Percentiles rank a stretch among this genome's conserved stretches.
phyloP scores from a whole-genome alignment of 331 rosid genomes.

The Quercus lobata region DNA sequence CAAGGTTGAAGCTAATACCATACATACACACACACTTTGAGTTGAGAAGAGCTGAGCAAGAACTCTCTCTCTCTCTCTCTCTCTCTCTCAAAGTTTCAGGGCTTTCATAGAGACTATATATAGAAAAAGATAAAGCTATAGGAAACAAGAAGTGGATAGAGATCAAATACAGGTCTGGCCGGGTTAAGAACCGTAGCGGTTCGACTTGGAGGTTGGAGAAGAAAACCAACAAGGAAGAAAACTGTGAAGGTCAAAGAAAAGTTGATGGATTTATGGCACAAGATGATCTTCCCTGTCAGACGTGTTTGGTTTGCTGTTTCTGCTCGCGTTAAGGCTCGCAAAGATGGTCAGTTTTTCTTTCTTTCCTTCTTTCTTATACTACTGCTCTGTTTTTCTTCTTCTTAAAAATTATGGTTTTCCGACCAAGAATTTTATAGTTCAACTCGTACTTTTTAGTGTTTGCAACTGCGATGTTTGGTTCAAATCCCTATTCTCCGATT shows the following conservation, averaged over 20 bases:
- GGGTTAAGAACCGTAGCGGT: slow-evolving; percentile 26
- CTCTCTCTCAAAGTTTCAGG: too few species aligned
- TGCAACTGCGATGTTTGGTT: too few species aligned
- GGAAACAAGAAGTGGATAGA: neutral
- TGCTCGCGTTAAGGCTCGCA: slow-evolving; percentile 39
- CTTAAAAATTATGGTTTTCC: neutral
- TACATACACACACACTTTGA: neutral
- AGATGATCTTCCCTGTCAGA: slow-evolving; percentile 42
- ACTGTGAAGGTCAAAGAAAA: neutral
- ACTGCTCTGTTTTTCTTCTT: neutral
- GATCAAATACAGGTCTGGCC: slow-evolving; percentile 25
- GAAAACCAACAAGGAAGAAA: slow-evolving; percentile 7
- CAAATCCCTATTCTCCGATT: too few species aligned
- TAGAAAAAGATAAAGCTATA: neutral
- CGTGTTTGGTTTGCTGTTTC: slow-evolving; percentile 53
- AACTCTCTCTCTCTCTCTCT: neutral
- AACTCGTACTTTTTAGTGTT: too few species aligned
- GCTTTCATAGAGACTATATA: neutral
- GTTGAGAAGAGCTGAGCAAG: neutral
- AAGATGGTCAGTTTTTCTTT: slow-evolving; percentile 28
- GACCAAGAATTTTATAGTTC: too few species aligned
- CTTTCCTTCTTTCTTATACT: neutral
- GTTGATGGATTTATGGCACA: slow-evolving; percentile 35
- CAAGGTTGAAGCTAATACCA: neutral
- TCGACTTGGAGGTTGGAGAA: slow-evolving; percentile 18